Base-by-base conservation (phyloP, 768 basidiomycete genomes). In the Phlegmacium glaucopus region DNA sequence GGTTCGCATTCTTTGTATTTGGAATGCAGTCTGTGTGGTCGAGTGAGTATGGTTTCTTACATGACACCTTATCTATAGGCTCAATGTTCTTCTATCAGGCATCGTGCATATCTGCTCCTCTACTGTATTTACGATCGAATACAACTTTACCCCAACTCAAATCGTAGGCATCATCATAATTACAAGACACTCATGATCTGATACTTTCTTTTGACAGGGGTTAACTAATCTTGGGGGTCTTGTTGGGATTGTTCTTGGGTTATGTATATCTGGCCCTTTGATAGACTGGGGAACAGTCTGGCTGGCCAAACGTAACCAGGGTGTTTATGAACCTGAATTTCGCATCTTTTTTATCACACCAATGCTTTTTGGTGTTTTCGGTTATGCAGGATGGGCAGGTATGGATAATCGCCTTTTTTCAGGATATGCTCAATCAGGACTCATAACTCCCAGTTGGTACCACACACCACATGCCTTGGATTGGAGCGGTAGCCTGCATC, bases 311-410 rank as follows among this genome's bases (percentile, higher is more conserved):
- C 65, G 68, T 8, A 75, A 75, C 41, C 64, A 65, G 39, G 75
- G 75, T 1, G 60, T 74, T 7, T 77, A 74, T 53, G 75, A 75
- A 51, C 73, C 75, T 1, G 74, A 77, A 53, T 74, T 70, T 54
- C 62, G 72, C 16, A 68, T 76, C 9, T 49, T 70, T 34, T 72
- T 75, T 58, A 61, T 73, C 49, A 38, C 65, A 8, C 60, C 65
- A 10, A 75, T 74, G 72, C 59, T 75, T 10, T 64, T 72, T 48
- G 71, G 71, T 11, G 62, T 74, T 3, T 70, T 72, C 49, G 75
- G 72, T n/a, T 76, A 72, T 55, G 64, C 66, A 16, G 71, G 72
- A 39, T 75, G 73, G 73, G 72, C 69, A 49, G 67, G 64, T 66
- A 45, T 48, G 55, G 26, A 13, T 18, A 41, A 8, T 12, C 17